Evolutionary conservation across 495 filamentous ascomycete genomes (phyloP).

Genomic region (Neurospora discreta): DNA sequence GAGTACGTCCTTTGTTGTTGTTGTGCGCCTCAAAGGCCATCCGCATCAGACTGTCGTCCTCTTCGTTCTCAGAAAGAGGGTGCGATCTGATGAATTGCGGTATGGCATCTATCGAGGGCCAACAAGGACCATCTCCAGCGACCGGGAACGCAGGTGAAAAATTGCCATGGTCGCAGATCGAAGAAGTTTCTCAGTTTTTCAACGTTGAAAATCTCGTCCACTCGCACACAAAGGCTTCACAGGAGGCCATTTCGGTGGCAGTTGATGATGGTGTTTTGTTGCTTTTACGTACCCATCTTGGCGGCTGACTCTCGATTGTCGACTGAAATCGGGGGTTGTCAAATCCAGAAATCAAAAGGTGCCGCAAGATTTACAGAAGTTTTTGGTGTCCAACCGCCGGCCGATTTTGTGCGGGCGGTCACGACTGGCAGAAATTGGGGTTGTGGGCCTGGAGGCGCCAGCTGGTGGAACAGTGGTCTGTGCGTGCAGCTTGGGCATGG

Average conservation of each 20-base stretch:
- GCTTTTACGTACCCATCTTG: constrained; percentile 40
- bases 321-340: constrained; percentile 29
- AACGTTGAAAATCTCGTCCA: constrained; percentile 21
- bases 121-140: not conserved
- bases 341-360: constrained; percentile 10
- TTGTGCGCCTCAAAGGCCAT: not conserved
- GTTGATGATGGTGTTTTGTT: constrained; percentile 3
- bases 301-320: constrained; percentile 29
- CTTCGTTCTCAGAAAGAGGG: not conserved
- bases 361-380: constrained; percentile 7
- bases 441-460: not conserved
- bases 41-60: not conserved
- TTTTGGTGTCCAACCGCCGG: constrained; percentile 3
- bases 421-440: not conserved
- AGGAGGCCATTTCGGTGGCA: constrained; percentile 9
- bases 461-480: not conserved
- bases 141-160: constrained; percentile 2
- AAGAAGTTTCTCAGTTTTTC: constrained; percentile 7
- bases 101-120: not conserved
- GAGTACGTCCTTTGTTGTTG: constrained; percentile 12
- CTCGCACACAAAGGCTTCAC: constrained; percentile 33
- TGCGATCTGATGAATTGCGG: constrained; percentile 1
- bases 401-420: constrained; percentile 6
- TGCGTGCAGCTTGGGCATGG: not conserved
- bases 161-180: constrained; percentile 31